Evolutionary conservation across 495 filamentous ascomycete genomes (phyloP).

Genomic region (Xylaria acuta): DNA sequence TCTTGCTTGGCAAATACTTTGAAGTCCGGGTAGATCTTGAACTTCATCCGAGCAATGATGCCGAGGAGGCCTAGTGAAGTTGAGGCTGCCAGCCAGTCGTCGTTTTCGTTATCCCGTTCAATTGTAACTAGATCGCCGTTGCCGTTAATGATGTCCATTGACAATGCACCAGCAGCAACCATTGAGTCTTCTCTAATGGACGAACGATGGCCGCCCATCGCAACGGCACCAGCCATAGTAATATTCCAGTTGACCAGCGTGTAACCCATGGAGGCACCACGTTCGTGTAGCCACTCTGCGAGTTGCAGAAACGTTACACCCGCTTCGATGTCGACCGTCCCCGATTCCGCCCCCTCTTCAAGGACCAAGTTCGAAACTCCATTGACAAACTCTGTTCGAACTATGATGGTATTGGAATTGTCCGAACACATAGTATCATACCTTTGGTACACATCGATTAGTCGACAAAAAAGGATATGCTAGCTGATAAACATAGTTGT

Average conservation of each 20-base stretch:
- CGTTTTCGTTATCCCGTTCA: conserved; percentile 46
- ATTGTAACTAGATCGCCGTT: conserved; percentile 48
- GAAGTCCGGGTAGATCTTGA: conserved; percentile 54
- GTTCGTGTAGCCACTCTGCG: conserved; percentile 53
- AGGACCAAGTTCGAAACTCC: conserved; percentile 49
- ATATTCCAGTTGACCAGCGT: conserved; percentile 61
- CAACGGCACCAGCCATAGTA: conserved; percentile 55
- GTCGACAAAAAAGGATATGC: not conserved
- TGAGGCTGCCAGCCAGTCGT: conserved; percentile 57
- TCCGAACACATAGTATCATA: conserved; percentile 59
- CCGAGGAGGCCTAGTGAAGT: conserved; percentile 55
- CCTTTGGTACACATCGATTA: conserved; percentile 24
- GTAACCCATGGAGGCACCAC: conserved; percentile 54
- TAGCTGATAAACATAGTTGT: not conserved
- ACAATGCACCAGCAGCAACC: conserved; percentile 57
- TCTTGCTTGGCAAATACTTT: conserved; percentile 57
- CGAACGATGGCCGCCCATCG: conserved; percentile 57
- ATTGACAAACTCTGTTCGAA: conserved; percentile 54
- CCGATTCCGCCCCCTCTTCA: conserved; percentile 39
- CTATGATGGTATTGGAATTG: conserved; percentile 47
- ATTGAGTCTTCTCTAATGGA: conserved; percentile 56
- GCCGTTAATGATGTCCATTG: conserved; percentile 56
- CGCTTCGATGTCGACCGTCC: conserved; percentile 54
- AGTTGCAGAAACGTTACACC: conserved; percentile 60
- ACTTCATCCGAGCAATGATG: conserved; percentile 53